These are phyloP conservation scores for Sclerotinia nivalis DNA, from an alignment of 2,329 filamentous ascomycete genomes.

Conservation along the genomic window DNA sequence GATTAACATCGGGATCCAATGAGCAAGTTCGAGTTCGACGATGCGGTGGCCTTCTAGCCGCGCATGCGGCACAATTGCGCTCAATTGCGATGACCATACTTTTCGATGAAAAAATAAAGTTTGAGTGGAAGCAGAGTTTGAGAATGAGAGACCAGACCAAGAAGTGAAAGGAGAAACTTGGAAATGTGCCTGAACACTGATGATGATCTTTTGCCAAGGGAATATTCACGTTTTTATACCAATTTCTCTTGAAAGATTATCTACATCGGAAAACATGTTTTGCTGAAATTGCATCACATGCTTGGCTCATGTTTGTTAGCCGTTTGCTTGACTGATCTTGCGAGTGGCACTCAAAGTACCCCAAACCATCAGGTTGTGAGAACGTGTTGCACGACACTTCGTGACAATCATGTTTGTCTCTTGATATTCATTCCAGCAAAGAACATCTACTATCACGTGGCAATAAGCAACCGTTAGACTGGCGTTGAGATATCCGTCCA, in stretches of 20 bases:
- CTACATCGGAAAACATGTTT: too few relatives aligned
- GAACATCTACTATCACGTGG: too few relatives aligned
- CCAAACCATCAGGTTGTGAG: neutral
- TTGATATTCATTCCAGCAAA: neutral
- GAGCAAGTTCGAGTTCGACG: neutral
- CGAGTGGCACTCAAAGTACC: neutral
- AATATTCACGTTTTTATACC: neutral
- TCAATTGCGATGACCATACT: neutral
- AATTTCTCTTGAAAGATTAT: neutral
- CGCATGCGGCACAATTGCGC: neutral
- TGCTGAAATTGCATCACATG: neutral
- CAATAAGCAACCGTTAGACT: neutral
- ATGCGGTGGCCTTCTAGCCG: neutral
- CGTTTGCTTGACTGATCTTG: neutral
- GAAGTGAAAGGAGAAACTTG: neutral
- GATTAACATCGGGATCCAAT: neutral
- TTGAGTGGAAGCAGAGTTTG: too few relatives aligned
- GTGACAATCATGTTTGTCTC: neutral
- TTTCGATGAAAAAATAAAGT: neutral
- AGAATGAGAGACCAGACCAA: neutral
- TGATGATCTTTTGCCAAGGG: neutral
- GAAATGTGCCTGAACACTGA: neutral
- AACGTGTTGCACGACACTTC: neutral
- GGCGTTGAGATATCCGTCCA: neutral
- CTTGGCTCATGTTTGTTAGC: neutral